A percentile compares a stretch with the other conserved stretches of the same genome.
These are phyloP conservation scores for Suhomyces choctaworum DNA, from an alignment of 1,139 yeast genomes.

Conservation along the genomic window DNA sequence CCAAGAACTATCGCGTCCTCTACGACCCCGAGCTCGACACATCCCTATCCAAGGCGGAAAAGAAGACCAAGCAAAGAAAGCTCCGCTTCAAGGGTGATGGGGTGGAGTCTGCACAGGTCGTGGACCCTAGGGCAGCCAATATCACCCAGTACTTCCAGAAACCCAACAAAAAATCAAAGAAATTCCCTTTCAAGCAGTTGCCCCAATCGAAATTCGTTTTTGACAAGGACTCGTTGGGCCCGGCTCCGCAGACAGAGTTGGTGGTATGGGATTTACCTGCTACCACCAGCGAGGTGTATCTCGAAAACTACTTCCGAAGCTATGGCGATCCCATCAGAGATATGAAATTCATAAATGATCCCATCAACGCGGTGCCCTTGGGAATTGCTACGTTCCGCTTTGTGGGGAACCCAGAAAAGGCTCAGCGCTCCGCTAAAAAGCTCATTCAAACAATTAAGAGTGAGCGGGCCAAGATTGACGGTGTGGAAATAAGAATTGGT, in stretches of 20 bases:
- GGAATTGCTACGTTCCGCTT: slow-evolving; percentile 70
- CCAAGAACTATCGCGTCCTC: slow-evolving; percentile 42
- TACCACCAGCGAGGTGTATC: slow-evolving; percentile 47
- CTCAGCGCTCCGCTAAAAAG: slow-evolving; percentile 47
- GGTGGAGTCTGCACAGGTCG: slow-evolving; percentile 15
- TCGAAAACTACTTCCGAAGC: slow-evolving; percentile 52
- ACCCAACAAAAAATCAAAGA: slow-evolving; percentile 45
- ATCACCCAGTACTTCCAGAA: slow-evolving; percentile 36
- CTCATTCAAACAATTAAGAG: slow-evolving; percentile 30
- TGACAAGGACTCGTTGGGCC: slow-evolving; percentile 75
- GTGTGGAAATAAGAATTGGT: slow-evolving; percentile 37
- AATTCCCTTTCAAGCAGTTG: slow-evolving; percentile 48
- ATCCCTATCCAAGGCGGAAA: slow-evolving; percentile 28
- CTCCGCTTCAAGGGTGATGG: slow-evolving; percentile 40
- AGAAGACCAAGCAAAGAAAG: slow-evolving; percentile 39
- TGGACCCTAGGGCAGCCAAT: slow-evolving; percentile 40
- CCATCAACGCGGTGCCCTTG: slow-evolving; percentile 75
- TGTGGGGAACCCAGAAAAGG: slow-evolving; percentile 56
- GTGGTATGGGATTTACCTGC: slow-evolving; percentile 65
- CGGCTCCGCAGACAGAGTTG: slow-evolving; percentile 69
- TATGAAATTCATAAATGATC: slow-evolving; percentile 65
- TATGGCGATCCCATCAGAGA: slow-evolving; percentile 60
- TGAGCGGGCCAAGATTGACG: slow-evolving; percentile 41
- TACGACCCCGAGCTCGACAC: slow-evolving; percentile 59
- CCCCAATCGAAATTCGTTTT: slow-evolving; percentile 55